Evolutionary conservation across 768 basidiomycete species (phyloP).

Genomic region (Mycena polygramma): DNA sequence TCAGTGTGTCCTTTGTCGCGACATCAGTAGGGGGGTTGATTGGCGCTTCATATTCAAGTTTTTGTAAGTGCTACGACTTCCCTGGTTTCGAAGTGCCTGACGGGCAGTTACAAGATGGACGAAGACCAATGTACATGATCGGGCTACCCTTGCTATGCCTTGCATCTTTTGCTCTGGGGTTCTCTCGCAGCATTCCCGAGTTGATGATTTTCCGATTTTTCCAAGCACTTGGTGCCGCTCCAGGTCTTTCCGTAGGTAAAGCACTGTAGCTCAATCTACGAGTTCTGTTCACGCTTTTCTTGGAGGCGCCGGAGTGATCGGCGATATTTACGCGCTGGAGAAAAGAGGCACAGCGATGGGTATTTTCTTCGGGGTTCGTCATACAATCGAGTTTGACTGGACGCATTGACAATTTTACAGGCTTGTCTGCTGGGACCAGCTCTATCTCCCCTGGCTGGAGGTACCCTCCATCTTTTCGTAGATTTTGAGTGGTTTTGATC

Average conservation of each 20-base stretch:
- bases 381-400: background rate
- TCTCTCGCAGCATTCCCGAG: conserved; percentile 50
- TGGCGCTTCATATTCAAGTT: conserved; percentile 64
- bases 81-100: background rate
- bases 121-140: conserved; percentile 63
- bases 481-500: background rate
- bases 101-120: conserved; percentile 57
- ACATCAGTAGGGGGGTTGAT: conserved; percentile 60
- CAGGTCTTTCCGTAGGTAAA: conserved; percentile 55
- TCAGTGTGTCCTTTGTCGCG: conserved; percentile 62
- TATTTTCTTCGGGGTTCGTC: conserved; percentile 56
- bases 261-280: background rate
- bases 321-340: conserved; percentile 62
- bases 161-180: conserved; percentile 64
- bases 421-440: conserved; percentile 58
- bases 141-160: conserved; percentile 65
- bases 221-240: conserved; percentile 68
- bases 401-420: conserved; percentile 38
- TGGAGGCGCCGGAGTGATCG: conserved; percentile 54
- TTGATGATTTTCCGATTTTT: conserved; percentile 68
- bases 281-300: background rate
- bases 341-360: conserved; percentile 65
- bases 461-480: conserved; percentile 30
- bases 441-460: conserved; percentile 59
- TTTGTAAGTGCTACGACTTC: conserved; percentile 48